Percentiles rank a stretch among this genome's conserved stretches.
phyloP scores from a whole-genome alignment of 2,329 filamentous ascomycete genomes.

The Penicillium sclerotiorum region DNA sequence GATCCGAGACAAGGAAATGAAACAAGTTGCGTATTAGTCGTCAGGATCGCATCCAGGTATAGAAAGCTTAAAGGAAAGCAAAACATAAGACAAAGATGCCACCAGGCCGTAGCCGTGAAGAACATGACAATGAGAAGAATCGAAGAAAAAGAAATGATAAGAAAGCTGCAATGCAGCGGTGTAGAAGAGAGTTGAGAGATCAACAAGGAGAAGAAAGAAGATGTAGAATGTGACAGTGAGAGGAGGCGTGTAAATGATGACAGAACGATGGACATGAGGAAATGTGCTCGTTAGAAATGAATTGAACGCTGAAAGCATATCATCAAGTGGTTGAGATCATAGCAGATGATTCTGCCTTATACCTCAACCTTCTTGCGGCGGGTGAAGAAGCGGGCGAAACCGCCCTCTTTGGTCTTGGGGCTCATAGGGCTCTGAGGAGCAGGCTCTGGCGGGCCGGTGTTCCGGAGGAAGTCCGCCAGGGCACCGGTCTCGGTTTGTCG shows the following conservation, averaged over 20 bases:
- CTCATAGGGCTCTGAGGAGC: slow-evolving; percentile 17
- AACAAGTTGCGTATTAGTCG: slow-evolving; percentile 19
- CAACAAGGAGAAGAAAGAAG: slow-evolving; percentile 6
- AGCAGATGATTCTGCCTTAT: slow-evolving; percentile 9
- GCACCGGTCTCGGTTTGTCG: slow-evolving; percentile 60
- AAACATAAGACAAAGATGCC: slow-evolving; percentile 15
- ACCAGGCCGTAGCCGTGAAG: slow-evolving; percentile 18
- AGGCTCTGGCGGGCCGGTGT: slow-evolving; percentile 64
- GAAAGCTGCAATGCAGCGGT: slow-evolving; percentile 14
- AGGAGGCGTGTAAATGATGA: slow-evolving; percentile 13
- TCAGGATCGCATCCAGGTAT: slow-evolving; percentile 11
- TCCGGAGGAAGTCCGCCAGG: slow-evolving; percentile 71
- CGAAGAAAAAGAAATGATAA: slow-evolving; percentile 8
- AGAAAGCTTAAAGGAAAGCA: slow-evolving; percentile 9
- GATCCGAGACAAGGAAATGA: slow-evolving; percentile 13
- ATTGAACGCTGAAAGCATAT: slow-evolving; percentile 28
- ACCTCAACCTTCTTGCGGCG: slow-evolving; percentile 35
- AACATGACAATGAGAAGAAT: slow-evolving; percentile 12
- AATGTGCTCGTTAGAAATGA: slow-evolving; percentile 25
- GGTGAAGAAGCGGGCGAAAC: slow-evolving; percentile 40
- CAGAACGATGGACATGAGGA: slow-evolving; percentile 27
- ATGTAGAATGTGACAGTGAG: slow-evolving; percentile 12
- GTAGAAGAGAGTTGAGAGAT: slow-evolving; percentile 8
- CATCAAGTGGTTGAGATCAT: slow-evolving; percentile 11
- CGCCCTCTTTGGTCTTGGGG: slow-evolving; percentile 29